Evolutionary conservation across 129 eudicot genomes (phyloP), one percentile per base, ranked within the genome.

Genomic region (Lactuca sativa): DNA sequence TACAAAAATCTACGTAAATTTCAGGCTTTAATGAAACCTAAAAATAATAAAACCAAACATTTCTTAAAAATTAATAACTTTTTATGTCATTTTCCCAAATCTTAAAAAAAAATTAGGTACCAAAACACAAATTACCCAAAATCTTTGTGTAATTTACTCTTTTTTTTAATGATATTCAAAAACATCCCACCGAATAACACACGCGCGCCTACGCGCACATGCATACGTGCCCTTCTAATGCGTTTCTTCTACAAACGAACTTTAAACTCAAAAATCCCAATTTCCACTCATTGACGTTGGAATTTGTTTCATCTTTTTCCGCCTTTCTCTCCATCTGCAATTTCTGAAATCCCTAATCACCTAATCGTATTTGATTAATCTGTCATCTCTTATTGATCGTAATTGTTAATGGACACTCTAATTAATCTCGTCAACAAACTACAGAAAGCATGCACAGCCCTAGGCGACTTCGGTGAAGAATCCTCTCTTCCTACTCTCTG

Each of bases 401-500:
- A 17, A 56, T 78, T 67, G 48, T 56, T 3, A 37, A 89, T 92
- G 96, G 96, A 92, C 85, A 81, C 82, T 18, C 74, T 92, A 60
- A 89, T 92, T 9, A 41, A 72, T 30, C 74, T 92, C 67, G 95
- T 86, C 3, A 92, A 92, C 78, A 75, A 82, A 73, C 74, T 92
- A 18, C 98, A 92, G 76, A 81, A 86, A 81, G 96, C 98, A 31
- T 92, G 98, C 82, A 92, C 98, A 9, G 88, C 91, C 62, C 85
- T 92, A 3, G 96, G 95, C 11, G 96, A 92, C 80, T 77, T 76
- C 69, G 96, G 96, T 72, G 96, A 89, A 14, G 92, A 89, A 59
- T 76, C 80, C 37, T 72, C 89, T 59, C 73, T 87, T 54, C 83
- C 89, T 56, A 72, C 95, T 18, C 85, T 87, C 30, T 87, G 85